Evolutionary conservation across 768 basidiomycete species (phyloP).

Genomic region (Austroboletus eburneus): DNA sequence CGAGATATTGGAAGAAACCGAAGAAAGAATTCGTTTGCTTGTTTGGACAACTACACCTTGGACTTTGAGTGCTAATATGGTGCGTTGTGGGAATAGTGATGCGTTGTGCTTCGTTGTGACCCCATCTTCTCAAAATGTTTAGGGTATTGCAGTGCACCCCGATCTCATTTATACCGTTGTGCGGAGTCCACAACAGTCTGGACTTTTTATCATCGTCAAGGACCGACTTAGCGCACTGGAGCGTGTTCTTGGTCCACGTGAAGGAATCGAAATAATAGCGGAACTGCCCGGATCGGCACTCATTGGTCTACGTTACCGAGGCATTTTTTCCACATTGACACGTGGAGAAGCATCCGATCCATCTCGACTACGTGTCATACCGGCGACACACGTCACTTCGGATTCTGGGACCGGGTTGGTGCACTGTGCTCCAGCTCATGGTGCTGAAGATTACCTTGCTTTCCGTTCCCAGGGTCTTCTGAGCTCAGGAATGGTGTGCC

Average conservation of each 20-base stretch:
- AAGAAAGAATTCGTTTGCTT: slow-evolving; percentile 47
- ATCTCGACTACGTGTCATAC: slow-evolving; percentile 45
- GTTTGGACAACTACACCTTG: slow-evolving; percentile 99
- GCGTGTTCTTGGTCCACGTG: slow-evolving; percentile 17
- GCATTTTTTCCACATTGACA: slow-evolving; percentile 49
- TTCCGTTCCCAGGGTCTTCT: slow-evolving; percentile 59
- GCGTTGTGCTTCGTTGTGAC: neutral
- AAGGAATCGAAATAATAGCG: slow-evolving; percentile 17
- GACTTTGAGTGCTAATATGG: slow-evolving; percentile 96
- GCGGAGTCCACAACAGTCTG: slow-evolving; percentile 24
- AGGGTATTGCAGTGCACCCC: slow-evolving; percentile 88
- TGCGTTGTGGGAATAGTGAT: slow-evolving; percentile 30
- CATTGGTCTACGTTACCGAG: slow-evolving; percentile 54
- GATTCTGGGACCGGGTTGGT: slow-evolving; percentile 94
- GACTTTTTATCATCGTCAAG: slow-evolving; percentile 45
- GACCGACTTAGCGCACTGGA: slow-evolving; percentile 42
- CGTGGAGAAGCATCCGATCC: neutral
- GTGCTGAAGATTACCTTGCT: slow-evolving; percentile 83
- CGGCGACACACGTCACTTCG: slow-evolving; percentile 73
- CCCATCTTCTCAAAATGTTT: neutral
- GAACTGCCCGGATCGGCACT: slow-evolving; percentile 42
- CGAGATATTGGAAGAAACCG: slow-evolving; percentile 28
- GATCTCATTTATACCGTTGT: slow-evolving; percentile 66
- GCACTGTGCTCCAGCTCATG: slow-evolving; percentile 94
- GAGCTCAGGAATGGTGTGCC: slow-evolving; percentile 59